Evolutionary conservation across 176 grass and related monocot genomes (phyloP), one percentile per base, ranked within the genome.

Genomic region (Hyparrhenia diplandra): DNA sequence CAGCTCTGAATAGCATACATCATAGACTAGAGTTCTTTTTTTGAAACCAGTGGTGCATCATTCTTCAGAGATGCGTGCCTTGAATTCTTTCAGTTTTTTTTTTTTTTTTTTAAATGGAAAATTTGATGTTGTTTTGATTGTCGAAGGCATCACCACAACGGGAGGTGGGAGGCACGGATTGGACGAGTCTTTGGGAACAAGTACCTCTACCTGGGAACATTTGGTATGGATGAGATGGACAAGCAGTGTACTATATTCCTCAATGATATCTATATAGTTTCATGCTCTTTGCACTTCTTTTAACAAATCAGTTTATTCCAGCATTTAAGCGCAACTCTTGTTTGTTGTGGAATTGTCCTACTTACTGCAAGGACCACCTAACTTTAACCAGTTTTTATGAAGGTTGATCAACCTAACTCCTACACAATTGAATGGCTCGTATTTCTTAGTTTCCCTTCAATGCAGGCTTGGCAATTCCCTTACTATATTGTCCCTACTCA

Each of bases 191-290:
- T 90, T 27, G 93, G 96, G 32, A 95, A 93, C 79, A 99, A 99
- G 73, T 99, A 99, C 75, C 90, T 95, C 60, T 98, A 94, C 69
- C 30, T 98, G 54, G 95, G 95, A 72, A 98, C 95, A 67, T 98
- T 92, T 61, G 79, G 95, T 98, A 90, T 25, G 76, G 27, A 35
- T n/a, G n/a, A n/a, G n/a, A n/a, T 75, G 30, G 20, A 59, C 55
- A 59, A 25, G 49, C 49, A 52, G 31, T 61, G 86, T 40, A 59
- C 57, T 46, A 54, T 67, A 4, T 28, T 27, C 25, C 25, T 42
- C 71, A 11, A 46, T 46, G 31, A 12, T 20, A 52, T 13, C 16
- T 47, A 46, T n/a, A n/a, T 45, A 59, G 73, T 13, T 49, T 23
- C 87, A 81, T 76, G 27, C 64, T 76, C 76, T 76, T 85, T 85